Evolutionary conservation across 2,329 filamentous ascomycete genomes (phyloP).

Genomic region (Elsinoe arachidis): DNA sequence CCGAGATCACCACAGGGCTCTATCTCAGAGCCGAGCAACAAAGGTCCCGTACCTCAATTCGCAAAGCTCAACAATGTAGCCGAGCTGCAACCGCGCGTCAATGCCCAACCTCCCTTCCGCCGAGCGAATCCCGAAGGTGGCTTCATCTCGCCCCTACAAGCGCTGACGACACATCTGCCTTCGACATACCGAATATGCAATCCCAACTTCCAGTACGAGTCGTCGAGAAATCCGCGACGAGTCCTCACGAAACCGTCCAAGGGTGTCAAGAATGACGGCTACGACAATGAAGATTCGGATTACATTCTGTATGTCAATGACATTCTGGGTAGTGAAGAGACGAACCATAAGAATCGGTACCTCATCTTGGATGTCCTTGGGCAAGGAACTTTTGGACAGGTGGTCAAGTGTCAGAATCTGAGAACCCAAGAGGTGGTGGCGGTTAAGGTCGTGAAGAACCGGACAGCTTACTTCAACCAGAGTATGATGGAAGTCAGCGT

Average conservation of each 20-base stretch:
- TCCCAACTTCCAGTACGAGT: slow-evolving; percentile 96
- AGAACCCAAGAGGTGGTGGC: slow-evolving; percentile 98
- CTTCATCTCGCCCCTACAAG: slow-evolving; percentile 96
- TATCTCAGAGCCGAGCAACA: slow-evolving; percentile 36
- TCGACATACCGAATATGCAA: slow-evolving; percentile 98
- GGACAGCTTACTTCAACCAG: slow-evolving; percentile 98
- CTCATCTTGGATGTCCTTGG: slow-evolving; percentile 94
- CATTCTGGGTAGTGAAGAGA: slow-evolving; percentile 93
- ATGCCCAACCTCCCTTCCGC: slow-evolving; percentile 78
- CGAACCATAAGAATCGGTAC: slow-evolving; percentile 97
- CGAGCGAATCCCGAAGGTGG: slow-evolving; percentile 93
- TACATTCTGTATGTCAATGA: slow-evolving; percentile 99
- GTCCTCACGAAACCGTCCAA: slow-evolving; percentile 98
- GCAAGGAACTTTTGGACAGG: slow-evolving; percentile 95
- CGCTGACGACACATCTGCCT: slow-evolving; percentile 83
- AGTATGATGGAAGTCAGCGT: slow-evolving; percentile 99
- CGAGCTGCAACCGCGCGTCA: slow-evolving; percentile 76
- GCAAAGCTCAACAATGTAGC: slow-evolving; percentile 62
- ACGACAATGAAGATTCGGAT: slow-evolving; percentile 97
- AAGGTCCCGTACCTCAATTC: slow-evolving; percentile 76
- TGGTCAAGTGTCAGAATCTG: slow-evolving; percentile 97
- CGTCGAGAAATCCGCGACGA: slow-evolving; percentile 86
- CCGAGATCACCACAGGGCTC: slow-evolving; percentile 38
- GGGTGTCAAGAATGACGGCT: slow-evolving; percentile 95
- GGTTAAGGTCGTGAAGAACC: slow-evolving; percentile 98